Conservation (phyloP, 768 basidiomycete genomes). For the Gymnopilus junonius region DNA sequence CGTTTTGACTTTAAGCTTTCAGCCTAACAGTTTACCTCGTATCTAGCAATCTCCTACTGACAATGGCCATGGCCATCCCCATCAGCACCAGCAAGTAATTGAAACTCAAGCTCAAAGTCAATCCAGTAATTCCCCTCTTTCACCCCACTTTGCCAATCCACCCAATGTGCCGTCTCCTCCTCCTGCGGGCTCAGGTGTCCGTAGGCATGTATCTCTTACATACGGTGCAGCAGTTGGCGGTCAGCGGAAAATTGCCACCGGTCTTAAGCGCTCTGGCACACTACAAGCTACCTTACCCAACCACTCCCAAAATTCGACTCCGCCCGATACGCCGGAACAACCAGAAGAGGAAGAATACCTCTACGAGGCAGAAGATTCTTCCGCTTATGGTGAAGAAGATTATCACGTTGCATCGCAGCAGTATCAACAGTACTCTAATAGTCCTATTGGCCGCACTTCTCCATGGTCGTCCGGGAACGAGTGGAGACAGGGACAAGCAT, state of each 20-base stretch:
- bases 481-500: slow-evolving; percentile 53
- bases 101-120: slow-evolving; percentile 46
- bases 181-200: slow-evolving; percentile 69
- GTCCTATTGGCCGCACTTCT: slow-evolving; percentile 64
- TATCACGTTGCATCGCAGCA: slow-evolving; percentile 49
- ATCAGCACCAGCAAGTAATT: slow-evolving; percentile 53
- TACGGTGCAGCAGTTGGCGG: slow-evolving; percentile 63
- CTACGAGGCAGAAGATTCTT: slow-evolving; percentile 53
- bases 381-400: slow-evolving; percentile 58
- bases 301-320: slow-evolving; percentile 41
- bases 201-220: slow-evolving; percentile 81
- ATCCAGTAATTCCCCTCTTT: slow-evolving; percentile 58
- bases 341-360: slow-evolving; percentile 50
- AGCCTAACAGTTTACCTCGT: slow-evolving; percentile 11
- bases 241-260: slow-evolving; percentile 51
- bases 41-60: slow-evolving; percentile 30
- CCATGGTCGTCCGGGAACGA: slow-evolving; percentile 70
- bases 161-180: slow-evolving; percentile 70
- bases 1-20: slow-evolving; percentile 10
- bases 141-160: slow-evolving; percentile 58
- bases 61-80: slow-evolving; percentile 22
- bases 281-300: slow-evolving; percentile 58
- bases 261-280: slow-evolving; percentile 79
- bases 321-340: slow-evolving; percentile 47
- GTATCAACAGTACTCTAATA: slow-evolving; percentile 53